Conservation (phyloP, 305 asterid genomes). For the Caryopteris hybrid region DNA sequence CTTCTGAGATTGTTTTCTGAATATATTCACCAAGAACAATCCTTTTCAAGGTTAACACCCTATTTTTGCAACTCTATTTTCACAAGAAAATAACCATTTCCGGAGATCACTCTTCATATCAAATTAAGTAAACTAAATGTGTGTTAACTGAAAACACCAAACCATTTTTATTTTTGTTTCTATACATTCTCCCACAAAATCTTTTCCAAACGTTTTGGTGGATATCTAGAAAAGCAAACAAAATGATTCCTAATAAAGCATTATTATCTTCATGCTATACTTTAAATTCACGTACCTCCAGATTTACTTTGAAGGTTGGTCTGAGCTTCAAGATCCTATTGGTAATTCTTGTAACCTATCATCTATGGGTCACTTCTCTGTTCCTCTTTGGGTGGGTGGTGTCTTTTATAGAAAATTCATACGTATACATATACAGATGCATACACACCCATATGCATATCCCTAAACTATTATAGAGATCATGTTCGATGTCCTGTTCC, state of each 20-base stretch:
- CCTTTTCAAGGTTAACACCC: not conserved
- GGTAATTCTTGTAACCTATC: not conserved
- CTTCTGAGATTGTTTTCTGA: not conserved
- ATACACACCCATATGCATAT: not conserved
- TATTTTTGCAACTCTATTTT: not conserved
- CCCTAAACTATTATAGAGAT: not conserved
- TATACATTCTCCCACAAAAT: not conserved
- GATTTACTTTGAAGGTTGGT: not conserved
- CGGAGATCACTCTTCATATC: not conserved
- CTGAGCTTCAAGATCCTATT: not conserved
- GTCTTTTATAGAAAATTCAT: not conserved
- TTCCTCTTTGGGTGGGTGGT: not conserved
- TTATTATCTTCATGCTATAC: not conserved
- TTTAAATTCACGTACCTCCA: not conserved
- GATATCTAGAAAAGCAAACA: not conserved
- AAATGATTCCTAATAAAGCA: not conserved
- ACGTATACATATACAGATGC: not conserved
- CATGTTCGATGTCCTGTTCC: not conserved
- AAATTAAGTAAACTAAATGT: not conserved
- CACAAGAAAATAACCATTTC: not conserved
- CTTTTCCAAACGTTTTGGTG: not conserved
- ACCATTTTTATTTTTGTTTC: not conserved
- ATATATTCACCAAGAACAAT: not conserved
- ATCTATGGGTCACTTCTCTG: not conserved
- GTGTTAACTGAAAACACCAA: not conserved